Conservation (phyloP, 148 eudicot species). For the Chenopodium berlandieri region DNA sequence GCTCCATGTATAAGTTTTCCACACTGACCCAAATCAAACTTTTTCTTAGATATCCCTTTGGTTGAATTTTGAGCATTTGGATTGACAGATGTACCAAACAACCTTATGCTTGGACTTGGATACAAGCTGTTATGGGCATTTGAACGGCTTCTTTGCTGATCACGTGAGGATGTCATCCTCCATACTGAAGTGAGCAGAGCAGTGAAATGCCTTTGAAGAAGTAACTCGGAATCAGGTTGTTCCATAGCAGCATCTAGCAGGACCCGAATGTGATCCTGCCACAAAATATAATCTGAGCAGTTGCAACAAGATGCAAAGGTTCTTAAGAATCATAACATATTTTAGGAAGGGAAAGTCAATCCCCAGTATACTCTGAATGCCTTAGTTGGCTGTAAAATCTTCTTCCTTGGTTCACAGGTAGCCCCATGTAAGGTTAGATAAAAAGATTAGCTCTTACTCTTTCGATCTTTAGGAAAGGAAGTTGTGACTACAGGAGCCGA, state of each 20-base stretch:
- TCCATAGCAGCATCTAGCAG: constrained; percentile 77
- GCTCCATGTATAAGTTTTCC: constrained; percentile 58
- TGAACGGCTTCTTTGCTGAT: constrained; percentile 33
- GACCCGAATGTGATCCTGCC: constrained; percentile 71
- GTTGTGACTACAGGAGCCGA: neutral
- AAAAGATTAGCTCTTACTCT: too few species aligned
- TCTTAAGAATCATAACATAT: neutral
- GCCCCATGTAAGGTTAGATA: too few species aligned
- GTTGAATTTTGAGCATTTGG: constrained; percentile 30
- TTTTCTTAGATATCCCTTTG: constrained; percentile 37
- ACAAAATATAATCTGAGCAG: constrained; percentile 17
- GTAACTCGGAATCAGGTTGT: constrained; percentile 74
- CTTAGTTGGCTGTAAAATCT: too few species aligned
- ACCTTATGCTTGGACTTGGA: constrained; percentile 50
- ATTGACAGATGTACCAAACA: constrained; percentile 38
- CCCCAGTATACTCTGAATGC: neutral
- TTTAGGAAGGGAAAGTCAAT: neutral
- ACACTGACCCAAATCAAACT: constrained; percentile 46
- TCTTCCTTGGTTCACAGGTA: too few species aligned
- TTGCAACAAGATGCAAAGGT: neutral
- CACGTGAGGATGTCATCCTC: constrained; percentile 50
- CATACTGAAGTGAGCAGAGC: constrained; percentile 69
- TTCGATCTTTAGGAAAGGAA: too few species aligned
- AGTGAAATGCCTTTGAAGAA: constrained; percentile 84
- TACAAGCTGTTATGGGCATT: constrained; percentile 39